A percentile compares a stretch with the other conserved stretches of the same genome.
Conservation (phyloP, 441 rosid species). For the Heliophila coronopifolia region DNA sequence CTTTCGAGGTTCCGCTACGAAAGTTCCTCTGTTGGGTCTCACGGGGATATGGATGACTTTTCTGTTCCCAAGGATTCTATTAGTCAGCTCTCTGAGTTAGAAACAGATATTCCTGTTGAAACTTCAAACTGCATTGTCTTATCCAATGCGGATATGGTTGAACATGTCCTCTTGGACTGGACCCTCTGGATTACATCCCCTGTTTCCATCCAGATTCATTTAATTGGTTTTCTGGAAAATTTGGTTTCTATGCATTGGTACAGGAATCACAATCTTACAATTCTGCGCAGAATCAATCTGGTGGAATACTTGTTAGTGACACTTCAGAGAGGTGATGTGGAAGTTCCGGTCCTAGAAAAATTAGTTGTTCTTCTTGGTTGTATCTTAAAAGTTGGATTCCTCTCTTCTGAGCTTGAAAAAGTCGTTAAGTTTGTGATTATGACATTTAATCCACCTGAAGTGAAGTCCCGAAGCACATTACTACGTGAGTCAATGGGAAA, state of each 20-base stretch:
- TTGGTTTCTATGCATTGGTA: conserved; percentile 99
- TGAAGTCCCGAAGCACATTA: conserved; percentile 62
- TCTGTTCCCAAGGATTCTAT: conserved; percentile 85
- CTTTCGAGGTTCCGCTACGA: conserved; percentile 85
- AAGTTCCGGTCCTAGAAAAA: conserved; percentile 95
- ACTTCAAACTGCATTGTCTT: conserved; percentile 95
- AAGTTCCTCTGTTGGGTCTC: conserved; percentile 87
- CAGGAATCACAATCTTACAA: conserved; percentile 94
- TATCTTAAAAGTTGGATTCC: conserved; percentile 97
- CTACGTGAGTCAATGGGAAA: conserved; percentile 92
- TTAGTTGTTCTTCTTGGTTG: conserved; percentile 96
- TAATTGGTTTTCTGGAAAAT: conserved; percentile 95
- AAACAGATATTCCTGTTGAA: conserved; percentile 75
- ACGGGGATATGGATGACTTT: conserved; percentile 92
- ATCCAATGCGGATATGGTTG: conserved; percentile 99
- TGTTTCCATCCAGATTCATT: conserved; percentile 86
- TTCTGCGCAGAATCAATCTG: conserved; percentile 89
- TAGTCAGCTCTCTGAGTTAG: conserved; percentile 95
- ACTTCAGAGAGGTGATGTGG: conserved; percentile 98
- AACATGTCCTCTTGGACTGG: conserved; percentile 99
- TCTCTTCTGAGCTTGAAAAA: conserved; percentile 90
- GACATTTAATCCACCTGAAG: conserved; percentile 97
- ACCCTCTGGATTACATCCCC: conserved; percentile 96
- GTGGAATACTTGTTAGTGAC: conserved; percentile 96
- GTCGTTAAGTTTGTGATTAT: conserved; percentile 94